phyloP scores from a whole-genome alignment of 495 filamentous ascomycete genomes.

The Daldinia vernicosa region DNA sequence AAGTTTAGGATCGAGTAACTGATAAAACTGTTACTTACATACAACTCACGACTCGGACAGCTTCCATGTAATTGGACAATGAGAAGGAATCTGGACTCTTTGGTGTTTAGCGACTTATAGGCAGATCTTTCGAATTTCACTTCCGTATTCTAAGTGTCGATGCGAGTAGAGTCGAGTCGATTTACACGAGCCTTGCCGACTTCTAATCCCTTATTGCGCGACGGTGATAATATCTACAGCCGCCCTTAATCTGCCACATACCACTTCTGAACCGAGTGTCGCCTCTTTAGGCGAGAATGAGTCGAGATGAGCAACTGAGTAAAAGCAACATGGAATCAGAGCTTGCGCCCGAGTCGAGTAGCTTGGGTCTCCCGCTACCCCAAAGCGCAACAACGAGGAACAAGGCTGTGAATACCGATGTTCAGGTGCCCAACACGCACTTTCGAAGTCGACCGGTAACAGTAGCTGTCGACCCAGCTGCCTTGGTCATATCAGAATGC shows the following conservation, averaged over 20 bases:
- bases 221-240: not conserved
- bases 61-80: conserved; percentile 28
- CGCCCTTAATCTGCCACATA: conserved; percentile 2
- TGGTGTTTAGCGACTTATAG: conserved; percentile 13
- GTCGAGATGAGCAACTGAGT: conserved; percentile 52
- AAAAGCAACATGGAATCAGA: conserved; percentile 50
- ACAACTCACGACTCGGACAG: conserved; percentile 12
- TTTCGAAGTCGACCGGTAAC: conserved; percentile 64
- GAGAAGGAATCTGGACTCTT: conserved; percentile 18
- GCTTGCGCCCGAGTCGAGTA: conserved; percentile 36
- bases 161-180: not conserved
- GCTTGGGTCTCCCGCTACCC: conserved; percentile 19
- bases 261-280: conserved; percentile 18
- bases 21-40: not conserved
- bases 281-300: conserved; percentile 52
- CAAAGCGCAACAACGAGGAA: conserved; percentile 25
- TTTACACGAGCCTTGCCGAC: not conserved
- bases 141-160: conserved; percentile 4
- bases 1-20: conserved; percentile 2
- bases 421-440: conserved; percentile 49
- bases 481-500: conserved; percentile 97
- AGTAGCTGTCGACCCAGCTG: conserved; percentile 92
- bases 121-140: conserved; percentile 5
- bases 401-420: conserved; percentile 19
- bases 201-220: conserved; percentile 12